Evolutionary conservation across 164 flowering plant species (phyloP), one percentile per base, ranked within the genome.

Genomic region (Paratinospora sagittata): DNA sequence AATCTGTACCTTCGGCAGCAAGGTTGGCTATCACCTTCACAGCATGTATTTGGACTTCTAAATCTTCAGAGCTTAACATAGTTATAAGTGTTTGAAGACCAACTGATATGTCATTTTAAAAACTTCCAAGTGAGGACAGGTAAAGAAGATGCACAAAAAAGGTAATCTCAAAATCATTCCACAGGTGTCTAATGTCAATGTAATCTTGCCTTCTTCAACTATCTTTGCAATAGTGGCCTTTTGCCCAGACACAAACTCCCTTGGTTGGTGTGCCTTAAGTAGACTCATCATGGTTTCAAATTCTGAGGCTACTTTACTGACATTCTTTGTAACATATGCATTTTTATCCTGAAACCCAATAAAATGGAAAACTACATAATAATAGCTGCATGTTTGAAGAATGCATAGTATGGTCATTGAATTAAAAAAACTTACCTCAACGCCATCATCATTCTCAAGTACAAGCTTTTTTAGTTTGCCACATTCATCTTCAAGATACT

Each of bases 21-120:
- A 93, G 97, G 79, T 93, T 93, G 66, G 97, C 98, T 57, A 93
- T 85, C 77, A 90, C 88, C 78, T 91, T 93, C 67, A 89, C 86
- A 57, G 96, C 96, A 81, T 93, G 94, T 24, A 81, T 88, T 83
- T 90, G 97, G 69, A 87, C 87, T 77, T 88, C 96, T 43, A 81
- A 62, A 70, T 93, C 93, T 80, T 84, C 89, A 78, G 97, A 91
- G 76, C 79, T 68, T 71, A 91, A 75, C 72, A 88, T 76, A 16
- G 86, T 82, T 34, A 93, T 27, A 72, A 90, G 85, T 86, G 84
- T 93, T 69, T 81, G 83, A 70, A 91, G 88, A 34, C 96, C 97
- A 82, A 93, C 97, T 93, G 89, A 41, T 76, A 66, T 37, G 63
- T 67, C 16, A 72, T 64, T 36, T 34, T 66, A 73, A 73, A 27